These are phyloP conservation scores for Pseudonitzschia multiseries DNA, from an alignment of 108 stramenopile genomes.

Conservation along the genomic window DNA sequence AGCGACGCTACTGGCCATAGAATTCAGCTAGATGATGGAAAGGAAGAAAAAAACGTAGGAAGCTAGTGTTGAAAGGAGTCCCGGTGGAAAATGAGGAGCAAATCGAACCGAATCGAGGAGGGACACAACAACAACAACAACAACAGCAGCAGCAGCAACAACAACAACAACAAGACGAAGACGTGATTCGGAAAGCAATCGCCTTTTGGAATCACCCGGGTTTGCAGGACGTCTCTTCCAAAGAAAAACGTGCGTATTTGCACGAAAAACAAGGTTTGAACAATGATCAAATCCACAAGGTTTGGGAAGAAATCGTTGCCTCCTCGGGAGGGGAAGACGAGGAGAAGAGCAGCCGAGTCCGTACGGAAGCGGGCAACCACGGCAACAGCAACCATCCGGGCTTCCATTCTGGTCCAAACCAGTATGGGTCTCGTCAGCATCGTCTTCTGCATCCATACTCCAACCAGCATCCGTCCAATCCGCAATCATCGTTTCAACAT, in stretches of 20 bases:
- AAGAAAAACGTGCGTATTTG: slow-evolving; percentile 33
- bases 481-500: not conserved
- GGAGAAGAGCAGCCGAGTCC: slow-evolving; percentile 6
- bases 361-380: no score
- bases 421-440: not conserved
- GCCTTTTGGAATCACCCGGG: slow-evolving; percentile 48
- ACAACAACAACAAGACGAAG: slow-evolving; percentile 10
- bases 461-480: not conserved
- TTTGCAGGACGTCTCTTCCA: slow-evolving; percentile 21
- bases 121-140: not conserved
- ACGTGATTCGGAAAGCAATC: slow-evolving; percentile 32
- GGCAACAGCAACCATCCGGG: not conserved
- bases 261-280: slow-evolving; percentile 33
- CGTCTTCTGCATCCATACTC: no score
- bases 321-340: not conserved
- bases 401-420: not conserved
- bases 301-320: slow-evolving; percentile 25
- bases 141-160: slow-evolving; percentile 3
- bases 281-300: slow-evolving; percentile 32
- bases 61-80: no score
- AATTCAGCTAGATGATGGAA: no score
- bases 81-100: no score
- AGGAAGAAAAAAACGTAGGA: no score
- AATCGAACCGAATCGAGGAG: no score
- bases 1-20: no score